phyloP scores from a whole-genome alignment of 2,329 filamentous ascomycete species.

The Chrysoporthe puriensis region DNA sequence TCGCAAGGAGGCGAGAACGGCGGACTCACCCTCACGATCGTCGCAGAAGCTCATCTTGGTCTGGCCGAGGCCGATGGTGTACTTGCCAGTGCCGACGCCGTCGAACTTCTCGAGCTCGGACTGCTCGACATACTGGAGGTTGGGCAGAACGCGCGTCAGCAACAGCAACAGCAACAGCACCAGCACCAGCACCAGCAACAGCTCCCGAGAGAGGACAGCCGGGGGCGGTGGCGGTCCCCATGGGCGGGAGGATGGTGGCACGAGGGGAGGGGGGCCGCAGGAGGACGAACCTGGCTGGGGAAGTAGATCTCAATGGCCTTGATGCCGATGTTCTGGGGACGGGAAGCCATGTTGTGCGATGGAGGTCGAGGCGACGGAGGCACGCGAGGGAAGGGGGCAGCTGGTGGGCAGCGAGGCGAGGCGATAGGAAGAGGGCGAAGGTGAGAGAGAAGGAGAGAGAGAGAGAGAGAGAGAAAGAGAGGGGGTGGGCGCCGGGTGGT shows the following conservation, averaged over 20 bases:
- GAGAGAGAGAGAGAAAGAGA: conserved; percentile 1
- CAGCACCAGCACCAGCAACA: too few relatives aligned
- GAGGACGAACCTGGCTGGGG: conserved; percentile 73
- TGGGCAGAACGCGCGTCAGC: conserved; percentile 13
- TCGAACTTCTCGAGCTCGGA: conserved; percentile 83
- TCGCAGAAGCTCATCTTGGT: conserved; percentile 93
- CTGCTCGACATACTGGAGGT: conserved; percentile 79
- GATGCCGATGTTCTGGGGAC: conserved; percentile 87
- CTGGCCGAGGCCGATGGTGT: conserved; percentile 89
- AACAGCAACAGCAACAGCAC: not conserved
- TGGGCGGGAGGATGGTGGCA: not conserved
- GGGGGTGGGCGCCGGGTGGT: too few relatives aligned
- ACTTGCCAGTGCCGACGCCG: conserved; percentile 80
- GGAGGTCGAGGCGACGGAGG: not conserved
- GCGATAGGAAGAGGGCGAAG: not conserved
- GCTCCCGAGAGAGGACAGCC: too few relatives aligned
- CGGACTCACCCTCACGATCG: conserved; percentile 75
- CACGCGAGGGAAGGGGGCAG: conserved; percentile 3
- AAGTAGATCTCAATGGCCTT: conserved; percentile 93
- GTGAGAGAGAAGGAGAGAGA: not conserved
- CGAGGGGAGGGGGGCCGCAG: not conserved
- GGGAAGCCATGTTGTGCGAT: conserved; percentile 64
- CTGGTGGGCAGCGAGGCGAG: conserved; percentile 21
- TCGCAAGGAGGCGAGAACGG: not conserved
- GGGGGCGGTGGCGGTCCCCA: not conserved